phyloP scores from a whole-genome alignment of 192 early-diverging fungal species.

The Podila verticillata region DNA sequence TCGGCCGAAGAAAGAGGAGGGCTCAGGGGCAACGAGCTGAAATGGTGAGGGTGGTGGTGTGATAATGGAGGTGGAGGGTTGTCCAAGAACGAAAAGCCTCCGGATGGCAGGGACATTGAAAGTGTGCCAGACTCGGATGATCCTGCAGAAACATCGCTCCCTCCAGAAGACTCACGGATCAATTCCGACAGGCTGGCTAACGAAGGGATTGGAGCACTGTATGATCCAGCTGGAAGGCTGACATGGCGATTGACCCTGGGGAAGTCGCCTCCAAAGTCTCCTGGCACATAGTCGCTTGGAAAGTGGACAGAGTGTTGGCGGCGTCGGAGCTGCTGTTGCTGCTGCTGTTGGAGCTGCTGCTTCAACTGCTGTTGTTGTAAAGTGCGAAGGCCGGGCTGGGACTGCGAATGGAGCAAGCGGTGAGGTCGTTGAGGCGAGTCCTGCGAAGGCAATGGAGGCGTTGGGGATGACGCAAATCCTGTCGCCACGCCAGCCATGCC shows the following conservation, averaged over 20 bases:
- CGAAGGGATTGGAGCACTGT: conserved; percentile 42
- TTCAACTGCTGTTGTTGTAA: conserved; percentile 45
- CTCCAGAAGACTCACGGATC: conserved; percentile 40
- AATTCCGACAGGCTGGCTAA: conserved; percentile 45
- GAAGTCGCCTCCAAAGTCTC: conserved; percentile 19
- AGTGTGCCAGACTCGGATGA: conserved; percentile 27
- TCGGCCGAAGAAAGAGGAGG: conserved; percentile 38
- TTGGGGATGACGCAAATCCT: conserved; percentile 11
- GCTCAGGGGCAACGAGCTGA: conserved; percentile 31
- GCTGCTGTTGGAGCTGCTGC: conserved; percentile 36
- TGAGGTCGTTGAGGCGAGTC: conserved; percentile 21
- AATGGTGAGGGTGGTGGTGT: conserved; percentile 21
- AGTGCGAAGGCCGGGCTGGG: conserved; percentile 34
- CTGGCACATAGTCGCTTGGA: conserved; percentile 35
- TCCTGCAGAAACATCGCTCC: conserved; percentile 14
- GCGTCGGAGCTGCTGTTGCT: conserved; percentile 34
- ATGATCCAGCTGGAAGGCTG: conserved; percentile 32
- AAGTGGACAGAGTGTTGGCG: conserved; percentile 51
- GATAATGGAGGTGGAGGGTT: conserved; percentile 36
- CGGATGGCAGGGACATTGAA: conserved; percentile 41
- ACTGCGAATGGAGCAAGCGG: conserved; percentile 44
- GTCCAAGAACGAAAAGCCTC: conserved; percentile 44
- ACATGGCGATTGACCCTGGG: conserved; percentile 32
- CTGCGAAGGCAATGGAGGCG: conserved; percentile 15
- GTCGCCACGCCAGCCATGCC: background rate